These are phyloP conservation scores for Ustilago nuda DNA, from an alignment of 1,284 basidiomycete species.

Conservation along the genomic window DNA sequence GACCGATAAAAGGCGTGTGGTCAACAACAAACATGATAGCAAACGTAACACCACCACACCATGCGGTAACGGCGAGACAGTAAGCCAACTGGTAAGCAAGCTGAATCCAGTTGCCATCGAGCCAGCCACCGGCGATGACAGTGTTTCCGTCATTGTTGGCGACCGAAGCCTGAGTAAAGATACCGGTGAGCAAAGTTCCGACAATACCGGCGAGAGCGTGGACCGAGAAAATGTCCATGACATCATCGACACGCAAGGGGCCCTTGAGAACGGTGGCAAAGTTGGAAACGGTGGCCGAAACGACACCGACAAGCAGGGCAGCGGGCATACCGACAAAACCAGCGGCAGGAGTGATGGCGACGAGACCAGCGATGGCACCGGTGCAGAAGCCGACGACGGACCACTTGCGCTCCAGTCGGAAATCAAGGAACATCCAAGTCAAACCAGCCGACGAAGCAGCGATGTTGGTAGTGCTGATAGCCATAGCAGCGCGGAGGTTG, in stretches of 20 bases:
- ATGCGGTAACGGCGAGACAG: slow-evolving; percentile 76
- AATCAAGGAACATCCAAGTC: slow-evolving; percentile 90
- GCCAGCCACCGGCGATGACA: slow-evolving; percentile 77
- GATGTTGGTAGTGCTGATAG: slow-evolving; percentile 86
- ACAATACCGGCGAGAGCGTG: slow-evolving; percentile 64
- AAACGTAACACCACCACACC: slow-evolving; percentile 73
- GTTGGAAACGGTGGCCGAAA: slow-evolving; percentile 83
- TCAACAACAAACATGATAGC: slow-evolving; percentile 77
- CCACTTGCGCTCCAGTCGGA: slow-evolving; percentile 84
- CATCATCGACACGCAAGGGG: slow-evolving; percentile 77
- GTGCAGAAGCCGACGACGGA: slow-evolving; percentile 70
- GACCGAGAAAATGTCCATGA: slow-evolving; percentile 72
- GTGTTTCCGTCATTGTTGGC: slow-evolving; percentile 77
- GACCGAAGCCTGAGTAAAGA: slow-evolving; percentile 84
- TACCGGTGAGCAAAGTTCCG: slow-evolving; percentile 67
- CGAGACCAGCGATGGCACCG: slow-evolving; percentile 71
- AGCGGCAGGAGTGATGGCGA: slow-evolving; percentile 70
- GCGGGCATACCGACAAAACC: slow-evolving; percentile 76
- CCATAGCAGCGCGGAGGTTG: slow-evolving; percentile 86
- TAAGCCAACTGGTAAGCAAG: slow-evolving; percentile 87
- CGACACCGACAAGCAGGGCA: slow-evolving; percentile 79
- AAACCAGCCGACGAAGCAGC: slow-evolving; percentile 80
- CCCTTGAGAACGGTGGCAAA: slow-evolving; percentile 84
- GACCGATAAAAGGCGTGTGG: slow-evolving; percentile 78
- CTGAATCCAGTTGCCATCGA: slow-evolving; percentile 78